A percentile compares a stretch with the other conserved stretches of the same genome.
These are phyloP conservation scores for Ploettnerulaceae sp. DNA, from an alignment of 2,329 filamentous ascomycete species.

Conservation along the genomic window DNA sequence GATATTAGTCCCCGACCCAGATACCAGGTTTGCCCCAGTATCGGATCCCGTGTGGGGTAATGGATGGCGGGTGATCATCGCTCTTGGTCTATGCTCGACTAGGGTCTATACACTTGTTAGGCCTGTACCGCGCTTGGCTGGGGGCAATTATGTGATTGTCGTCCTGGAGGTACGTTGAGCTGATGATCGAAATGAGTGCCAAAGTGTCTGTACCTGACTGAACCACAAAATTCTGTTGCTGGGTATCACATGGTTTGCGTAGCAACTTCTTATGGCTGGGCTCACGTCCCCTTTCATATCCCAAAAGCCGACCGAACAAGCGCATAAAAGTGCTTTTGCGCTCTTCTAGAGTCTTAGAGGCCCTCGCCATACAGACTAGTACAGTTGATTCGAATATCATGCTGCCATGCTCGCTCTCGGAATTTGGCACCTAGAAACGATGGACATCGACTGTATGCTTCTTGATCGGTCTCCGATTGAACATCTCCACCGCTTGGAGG, in stretches of 20 bases:
- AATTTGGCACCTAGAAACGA: slow-evolving; percentile 4
- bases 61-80: slow-evolving; percentile 9
- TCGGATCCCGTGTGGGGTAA: slow-evolving; percentile 12
- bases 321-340: slow-evolving; percentile 9
- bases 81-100: slow-evolving; percentile 9
- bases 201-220: background rate
- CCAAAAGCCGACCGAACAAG: background rate
- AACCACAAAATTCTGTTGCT: slow-evolving; percentile 9
- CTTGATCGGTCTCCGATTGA: slow-evolving; percentile 4
- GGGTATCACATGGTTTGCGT: slow-evolving; percentile 3
- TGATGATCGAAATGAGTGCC: too few relatives aligned
- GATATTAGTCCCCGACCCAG: background rate
- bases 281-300: slow-evolving; percentile 9
- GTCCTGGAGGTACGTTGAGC: slow-evolving; percentile 9
- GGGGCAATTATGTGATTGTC: slow-evolving; percentile 16
- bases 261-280: slow-evolving; percentile 12
- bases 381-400: slow-evolving; percentile 14
- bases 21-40: slow-evolving; percentile 10
- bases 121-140: slow-evolving; percentile 1
- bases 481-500: slow-evolving; percentile 8
- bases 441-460: slow-evolving; percentile 12
- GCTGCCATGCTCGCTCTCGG: slow-evolving; percentile 13
- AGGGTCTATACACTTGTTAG: slow-evolving; percentile 10
- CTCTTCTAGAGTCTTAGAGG: slow-evolving; percentile 12
- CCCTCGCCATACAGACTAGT: slow-evolving; percentile 8